Percentiles rank a stretch among this genome's conserved stretches.
phyloP scores from a whole-genome alignment of 768 basidiomycete species.

The Auricularia sp. region DNA sequence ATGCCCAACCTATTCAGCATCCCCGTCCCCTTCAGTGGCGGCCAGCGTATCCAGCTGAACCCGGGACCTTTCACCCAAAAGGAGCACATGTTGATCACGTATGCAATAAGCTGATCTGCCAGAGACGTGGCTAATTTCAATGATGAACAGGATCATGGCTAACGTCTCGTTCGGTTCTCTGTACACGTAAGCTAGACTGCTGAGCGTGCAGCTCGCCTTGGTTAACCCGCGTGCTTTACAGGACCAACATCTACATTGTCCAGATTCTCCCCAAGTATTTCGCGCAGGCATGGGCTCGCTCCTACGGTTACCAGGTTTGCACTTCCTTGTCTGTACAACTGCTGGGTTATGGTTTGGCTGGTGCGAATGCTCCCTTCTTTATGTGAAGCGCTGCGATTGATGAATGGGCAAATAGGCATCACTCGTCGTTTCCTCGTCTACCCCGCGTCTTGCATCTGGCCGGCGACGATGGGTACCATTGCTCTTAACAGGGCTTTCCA shows the following conservation, averaged over 20 bases:
- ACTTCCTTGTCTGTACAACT: not conserved
- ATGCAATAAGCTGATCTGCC: not conserved
- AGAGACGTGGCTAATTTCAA: not conserved
- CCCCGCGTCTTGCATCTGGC: conserved; percentile 1
- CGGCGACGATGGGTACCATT: not conserved
- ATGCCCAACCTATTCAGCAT: conserved; percentile 26
- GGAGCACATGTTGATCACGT: conserved; percentile 5
- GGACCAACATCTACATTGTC: conserved; percentile 1
- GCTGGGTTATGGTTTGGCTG: conserved; percentile 3
- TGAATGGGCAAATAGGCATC: not conserved
- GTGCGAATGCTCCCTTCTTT: not conserved
- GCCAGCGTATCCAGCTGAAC: not conserved
- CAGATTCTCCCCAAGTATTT: conserved; percentile 1
- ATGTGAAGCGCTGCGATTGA: too few relatives aligned
- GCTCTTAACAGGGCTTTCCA: conserved; percentile 2
- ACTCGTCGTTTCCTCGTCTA: conserved; percentile 3
- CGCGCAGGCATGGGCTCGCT: not conserved
- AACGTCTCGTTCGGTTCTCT: conserved; percentile 45
- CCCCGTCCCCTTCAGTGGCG: conserved; percentile 41
- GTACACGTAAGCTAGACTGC: conserved; percentile 17
- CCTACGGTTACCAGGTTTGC: conserved; percentile 2
- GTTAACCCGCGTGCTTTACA: not conserved
- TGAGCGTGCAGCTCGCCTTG: not conserved
- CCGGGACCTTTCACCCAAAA: conserved; percentile 1
- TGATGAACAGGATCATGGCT: conserved; percentile 1